Percentiles rank a stretch among this genome's conserved stretches.
Conservation (phyloP, 495 filamentous ascomycete genomes). For the Aspergillus diversus region DNA sequence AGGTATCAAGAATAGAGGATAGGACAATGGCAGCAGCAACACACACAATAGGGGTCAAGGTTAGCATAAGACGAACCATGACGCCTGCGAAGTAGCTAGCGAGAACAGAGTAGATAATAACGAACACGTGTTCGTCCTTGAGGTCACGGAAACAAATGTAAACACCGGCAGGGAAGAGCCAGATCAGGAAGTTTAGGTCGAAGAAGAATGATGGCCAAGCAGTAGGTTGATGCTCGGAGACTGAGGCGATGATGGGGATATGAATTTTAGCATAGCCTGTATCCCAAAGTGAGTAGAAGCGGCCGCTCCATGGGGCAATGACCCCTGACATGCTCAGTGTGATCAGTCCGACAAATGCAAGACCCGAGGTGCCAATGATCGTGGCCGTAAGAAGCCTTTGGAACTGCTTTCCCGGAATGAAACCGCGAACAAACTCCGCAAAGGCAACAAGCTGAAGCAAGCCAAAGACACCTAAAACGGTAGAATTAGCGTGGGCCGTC, state of each 20-base stretch:
- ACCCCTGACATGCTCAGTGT: slow-evolving; percentile 82
- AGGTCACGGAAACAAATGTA: slow-evolving; percentile 97
- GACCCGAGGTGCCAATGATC: slow-evolving; percentile 73
- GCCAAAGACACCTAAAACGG: slow-evolving; percentile 80
- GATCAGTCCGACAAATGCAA: slow-evolving; percentile 76
- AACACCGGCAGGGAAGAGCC: slow-evolving; percentile 98
- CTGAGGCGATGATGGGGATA: slow-evolving; percentile 98
- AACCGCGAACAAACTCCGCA: slow-evolving; percentile 84
- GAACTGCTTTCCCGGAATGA: slow-evolving; percentile 91
- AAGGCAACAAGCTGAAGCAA: slow-evolving; percentile 93
- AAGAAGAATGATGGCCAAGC: slow-evolving; percentile 99
- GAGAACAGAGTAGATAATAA: slow-evolving; percentile 94
- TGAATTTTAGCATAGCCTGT: slow-evolving; percentile 99
- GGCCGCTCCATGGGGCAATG: slow-evolving; percentile 97
- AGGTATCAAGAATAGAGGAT: slow-evolving; percentile 89
- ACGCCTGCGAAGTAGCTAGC: slow-evolving; percentile 98
- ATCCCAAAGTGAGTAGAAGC: slow-evolving; percentile 99
- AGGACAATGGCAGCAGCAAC: slow-evolving; percentile 88
- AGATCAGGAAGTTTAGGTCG: slow-evolving; percentile 96
- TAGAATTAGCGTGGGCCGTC: too few relatives aligned
- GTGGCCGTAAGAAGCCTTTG: slow-evolving; percentile 79
- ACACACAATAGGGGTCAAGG: slow-evolving; percentile 94
- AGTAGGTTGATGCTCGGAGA: slow-evolving; percentile 98
- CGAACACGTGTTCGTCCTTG: slow-evolving; percentile 96
- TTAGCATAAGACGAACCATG: slow-evolving; percentile 99